Evolutionary conservation across 129 eudicot genomes (phyloP).

Genomic region (Helichrysum umbraculigerum): DNA sequence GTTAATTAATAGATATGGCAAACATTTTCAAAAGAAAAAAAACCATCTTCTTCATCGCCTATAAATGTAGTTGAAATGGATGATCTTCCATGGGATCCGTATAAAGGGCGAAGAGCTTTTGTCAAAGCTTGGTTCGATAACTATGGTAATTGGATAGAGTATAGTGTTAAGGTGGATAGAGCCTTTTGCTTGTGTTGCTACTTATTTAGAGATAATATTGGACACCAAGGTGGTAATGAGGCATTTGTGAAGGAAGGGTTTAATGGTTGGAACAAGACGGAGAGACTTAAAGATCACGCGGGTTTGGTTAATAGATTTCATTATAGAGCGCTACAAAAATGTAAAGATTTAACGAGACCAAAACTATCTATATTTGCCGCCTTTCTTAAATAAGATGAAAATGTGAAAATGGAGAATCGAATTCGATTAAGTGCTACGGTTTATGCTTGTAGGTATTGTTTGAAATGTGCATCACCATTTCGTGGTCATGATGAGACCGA

Average conservation of each 20-base stretch:
- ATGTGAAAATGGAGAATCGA: background rate
- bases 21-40: too few species aligned
- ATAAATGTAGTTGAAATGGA: too few species aligned
- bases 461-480: conserved; percentile 10
- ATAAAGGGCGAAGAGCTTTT: too few species aligned
- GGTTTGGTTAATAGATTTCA: conserved; percentile 13
- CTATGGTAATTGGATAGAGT: too few species aligned
- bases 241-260: too few species aligned
- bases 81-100: too few species aligned
- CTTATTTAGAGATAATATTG: too few species aligned
- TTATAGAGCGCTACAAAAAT: background rate
- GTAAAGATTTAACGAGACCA: conserved; percentile 4
- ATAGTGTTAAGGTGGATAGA: background rate
- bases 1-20: too few species aligned
- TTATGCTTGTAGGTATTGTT: conserved; percentile 5
- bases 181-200: background rate
- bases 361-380: background rate
- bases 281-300: background rate
- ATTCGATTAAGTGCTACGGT: background rate
- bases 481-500: conserved; percentile 8
- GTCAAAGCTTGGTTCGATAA: too few species aligned
- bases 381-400: conserved; percentile 2
- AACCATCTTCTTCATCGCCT: too few species aligned
- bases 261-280: too few species aligned
- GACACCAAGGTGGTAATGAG: too few species aligned